A percentile compares a stretch with the other conserved stretches of the same genome.
Conservation (phyloP, 208 protist species). For the Crithidia expoeki region DNA sequence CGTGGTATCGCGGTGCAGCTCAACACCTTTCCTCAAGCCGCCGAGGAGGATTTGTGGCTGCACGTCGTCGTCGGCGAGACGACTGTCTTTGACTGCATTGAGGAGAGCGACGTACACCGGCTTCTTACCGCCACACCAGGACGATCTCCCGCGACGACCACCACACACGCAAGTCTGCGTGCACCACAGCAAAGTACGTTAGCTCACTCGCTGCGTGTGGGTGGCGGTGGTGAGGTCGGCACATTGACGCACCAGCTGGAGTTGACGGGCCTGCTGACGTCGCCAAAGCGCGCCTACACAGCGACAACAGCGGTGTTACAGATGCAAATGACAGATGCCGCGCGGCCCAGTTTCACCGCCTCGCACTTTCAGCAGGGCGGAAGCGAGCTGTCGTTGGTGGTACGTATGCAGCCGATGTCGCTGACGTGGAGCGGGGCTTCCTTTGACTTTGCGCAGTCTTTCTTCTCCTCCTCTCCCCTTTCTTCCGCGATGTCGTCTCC, state of each 20-base stretch:
- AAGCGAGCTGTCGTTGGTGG: slow-evolving; percentile 30
- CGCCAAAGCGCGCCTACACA: slow-evolving; percentile 32
- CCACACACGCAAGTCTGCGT: background rate
- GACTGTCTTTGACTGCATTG: slow-evolving; percentile 66
- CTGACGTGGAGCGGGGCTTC: slow-evolving; percentile 46
- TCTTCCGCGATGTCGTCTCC: slow-evolving; percentile 4
- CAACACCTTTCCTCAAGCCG: slow-evolving; percentile 47
- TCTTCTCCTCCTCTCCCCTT: slow-evolving; percentile 17
- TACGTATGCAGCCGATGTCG: slow-evolving; percentile 64
- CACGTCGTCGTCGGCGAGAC: slow-evolving; percentile 47
- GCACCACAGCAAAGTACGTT: background rate
- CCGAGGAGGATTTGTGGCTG: slow-evolving; percentile 50
- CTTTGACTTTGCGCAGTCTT: slow-evolving; percentile 31
- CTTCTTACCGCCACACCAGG: slow-evolving; percentile 51
- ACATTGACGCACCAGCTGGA: slow-evolving; percentile 21
- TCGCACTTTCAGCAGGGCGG: slow-evolving; percentile 37
- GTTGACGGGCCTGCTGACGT: slow-evolving; percentile 36
- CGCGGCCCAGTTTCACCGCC: slow-evolving; percentile 13
- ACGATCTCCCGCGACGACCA: background rate
- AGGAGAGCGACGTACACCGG: slow-evolving; percentile 51
- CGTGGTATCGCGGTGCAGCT: slow-evolving; percentile 54
- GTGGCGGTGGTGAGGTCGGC: background rate
- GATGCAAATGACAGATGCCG: slow-evolving; percentile 15
- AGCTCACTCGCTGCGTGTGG: background rate
- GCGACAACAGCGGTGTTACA: background rate